Evolutionary conservation across 257 asterid genomes (phyloP).

Genomic region (Euphrasia confusa): DNA sequence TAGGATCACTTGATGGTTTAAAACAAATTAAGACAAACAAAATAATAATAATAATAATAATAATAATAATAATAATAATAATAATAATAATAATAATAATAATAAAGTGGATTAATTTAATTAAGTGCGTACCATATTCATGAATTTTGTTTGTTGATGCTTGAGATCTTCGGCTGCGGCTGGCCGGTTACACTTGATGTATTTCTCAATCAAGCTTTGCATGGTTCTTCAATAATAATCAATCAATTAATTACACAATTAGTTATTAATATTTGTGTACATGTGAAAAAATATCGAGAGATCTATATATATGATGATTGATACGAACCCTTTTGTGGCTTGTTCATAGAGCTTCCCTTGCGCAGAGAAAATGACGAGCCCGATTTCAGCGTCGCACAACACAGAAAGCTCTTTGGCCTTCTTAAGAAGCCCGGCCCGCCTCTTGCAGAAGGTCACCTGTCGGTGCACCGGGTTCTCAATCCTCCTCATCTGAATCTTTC

Average conservation of each 20-base stretch:
- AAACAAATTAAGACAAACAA: too few relatives aligned
- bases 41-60: too few relatives aligned
- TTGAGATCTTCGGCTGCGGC: slow-evolving; percentile 32
- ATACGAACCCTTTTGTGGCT: slow-evolving; percentile 71
- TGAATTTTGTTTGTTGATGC: slow-evolving; percentile 26
- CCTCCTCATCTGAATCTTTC: slow-evolving; percentile 94
- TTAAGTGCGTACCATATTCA: slow-evolving; percentile 27
- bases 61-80: too few relatives aligned
- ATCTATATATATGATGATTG: neutral
- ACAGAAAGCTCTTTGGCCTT: slow-evolving; percentile 94
- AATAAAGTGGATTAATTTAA: neutral
- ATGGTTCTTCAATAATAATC: slow-evolving; percentile 42
- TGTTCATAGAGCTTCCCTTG: slow-evolving; percentile 85
- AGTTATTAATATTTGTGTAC: too few relatives aligned
- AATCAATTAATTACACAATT: neutral
- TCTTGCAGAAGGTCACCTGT: slow-evolving; percentile 92
- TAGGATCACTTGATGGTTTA: too few relatives aligned
- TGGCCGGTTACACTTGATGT: slow-evolving; percentile 45
- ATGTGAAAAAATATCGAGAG: neutral
- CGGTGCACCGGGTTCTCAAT: slow-evolving; percentile 87
- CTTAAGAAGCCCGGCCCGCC: slow-evolving; percentile 86
- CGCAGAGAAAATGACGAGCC: slow-evolving; percentile 75
- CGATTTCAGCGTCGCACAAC: slow-evolving; percentile 88
- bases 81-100: too few relatives aligned
- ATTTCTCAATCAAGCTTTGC: slow-evolving; percentile 75